phyloP scores from a whole-genome alignment of 768 basidiomycete species.

The Lyophyllum decastes region DNA sequence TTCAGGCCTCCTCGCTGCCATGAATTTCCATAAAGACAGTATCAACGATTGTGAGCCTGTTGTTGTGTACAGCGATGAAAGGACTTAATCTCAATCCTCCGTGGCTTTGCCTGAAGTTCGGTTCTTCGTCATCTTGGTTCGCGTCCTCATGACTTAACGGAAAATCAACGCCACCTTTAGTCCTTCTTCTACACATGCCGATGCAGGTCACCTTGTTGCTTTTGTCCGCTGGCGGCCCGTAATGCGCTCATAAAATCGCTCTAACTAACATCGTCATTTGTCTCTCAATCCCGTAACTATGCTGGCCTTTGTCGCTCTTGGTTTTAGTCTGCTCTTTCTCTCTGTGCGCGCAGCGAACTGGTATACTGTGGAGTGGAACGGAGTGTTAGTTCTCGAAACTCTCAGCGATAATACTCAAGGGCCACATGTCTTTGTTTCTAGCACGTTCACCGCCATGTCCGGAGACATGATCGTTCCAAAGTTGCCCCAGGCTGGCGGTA shows the following conservation, averaged over 20 bases:
- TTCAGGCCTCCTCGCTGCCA: background rate
- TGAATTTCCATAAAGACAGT: no score
- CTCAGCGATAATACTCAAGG: background rate
- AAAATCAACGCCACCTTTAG: background rate
- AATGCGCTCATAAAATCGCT: background rate
- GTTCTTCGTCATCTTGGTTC: background rate
- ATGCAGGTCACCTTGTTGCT: slow-evolving; percentile 2
- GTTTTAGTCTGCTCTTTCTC: slow-evolving; percentile 9
- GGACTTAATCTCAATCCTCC: slow-evolving; percentile 1
- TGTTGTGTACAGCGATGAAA: background rate
- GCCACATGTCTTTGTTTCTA: background rate
- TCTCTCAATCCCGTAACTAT: background rate
- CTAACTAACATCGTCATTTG: background rate
- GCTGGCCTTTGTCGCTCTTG: slow-evolving; percentile 4
- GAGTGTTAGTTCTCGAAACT: slow-evolving; percentile 11
- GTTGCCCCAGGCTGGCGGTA: slow-evolving; percentile 23
- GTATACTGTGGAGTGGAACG: slow-evolving; percentile 30
- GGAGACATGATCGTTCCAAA: slow-evolving; percentile 27
- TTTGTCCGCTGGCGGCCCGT: slow-evolving; percentile 7
- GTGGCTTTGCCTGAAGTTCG: slow-evolving; percentile 19
- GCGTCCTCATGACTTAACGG: slow-evolving; percentile 7
- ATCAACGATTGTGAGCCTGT: no score
- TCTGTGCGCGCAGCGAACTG: slow-evolving; percentile 21
- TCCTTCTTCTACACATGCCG: background rate
- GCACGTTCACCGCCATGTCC: slow-evolving; percentile 25